A percentile compares a stretch with the other conserved stretches of the same genome.
Evolutionary conservation across 2,329 filamentous ascomycete genomes (phyloP).

Genomic region (Beauveria varroae): DNA sequence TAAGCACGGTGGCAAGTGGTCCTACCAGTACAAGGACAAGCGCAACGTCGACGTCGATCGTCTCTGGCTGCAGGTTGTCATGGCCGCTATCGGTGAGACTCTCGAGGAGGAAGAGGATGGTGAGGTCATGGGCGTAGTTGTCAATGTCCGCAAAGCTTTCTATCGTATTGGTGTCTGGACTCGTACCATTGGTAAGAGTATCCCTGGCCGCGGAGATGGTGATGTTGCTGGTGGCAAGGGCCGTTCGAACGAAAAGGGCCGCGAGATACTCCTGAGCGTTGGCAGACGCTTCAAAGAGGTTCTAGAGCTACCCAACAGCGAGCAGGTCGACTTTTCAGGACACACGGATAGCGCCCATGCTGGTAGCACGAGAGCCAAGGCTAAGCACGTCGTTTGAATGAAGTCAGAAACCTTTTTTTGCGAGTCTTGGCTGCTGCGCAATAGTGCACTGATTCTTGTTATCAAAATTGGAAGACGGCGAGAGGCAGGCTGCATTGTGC

Average conservation of each 20-base stretch:
- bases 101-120: slow-evolving; percentile 91
- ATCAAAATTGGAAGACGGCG: not conserved
- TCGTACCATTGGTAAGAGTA: slow-evolving; percentile 79
- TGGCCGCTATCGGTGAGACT: slow-evolving; percentile 93
- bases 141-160: slow-evolving; percentile 97
- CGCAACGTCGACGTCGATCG: slow-evolving; percentile 85
- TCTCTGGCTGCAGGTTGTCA: slow-evolving; percentile 94
- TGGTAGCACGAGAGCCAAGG: slow-evolving; percentile 91
- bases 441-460: not conserved
- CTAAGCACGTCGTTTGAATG: slow-evolving; percentile 76
- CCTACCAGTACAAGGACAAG: slow-evolving; percentile 97
- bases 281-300: slow-evolving; percentile 90
- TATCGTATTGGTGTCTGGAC: slow-evolving; percentile 98
- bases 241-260: slow-evolving; percentile 71
- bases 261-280: slow-evolving; percentile 75
- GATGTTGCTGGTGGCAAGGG: slow-evolving; percentile 71
- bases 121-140: slow-evolving; percentile 98
- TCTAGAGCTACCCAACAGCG: slow-evolving; percentile 66
- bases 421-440: slow-evolving; percentile 9
- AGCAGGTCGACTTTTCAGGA: slow-evolving; percentile 88
- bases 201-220: slow-evolving; percentile 66
- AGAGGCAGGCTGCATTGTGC: not conserved
- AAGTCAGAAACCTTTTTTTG: slow-evolving; percentile 25
- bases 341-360: slow-evolving; percentile 91
- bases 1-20: slow-evolving; percentile 99